Base-by-base conservation (phyloP, 345 rosid species). In the Euphorbia tirucalli region DNA sequence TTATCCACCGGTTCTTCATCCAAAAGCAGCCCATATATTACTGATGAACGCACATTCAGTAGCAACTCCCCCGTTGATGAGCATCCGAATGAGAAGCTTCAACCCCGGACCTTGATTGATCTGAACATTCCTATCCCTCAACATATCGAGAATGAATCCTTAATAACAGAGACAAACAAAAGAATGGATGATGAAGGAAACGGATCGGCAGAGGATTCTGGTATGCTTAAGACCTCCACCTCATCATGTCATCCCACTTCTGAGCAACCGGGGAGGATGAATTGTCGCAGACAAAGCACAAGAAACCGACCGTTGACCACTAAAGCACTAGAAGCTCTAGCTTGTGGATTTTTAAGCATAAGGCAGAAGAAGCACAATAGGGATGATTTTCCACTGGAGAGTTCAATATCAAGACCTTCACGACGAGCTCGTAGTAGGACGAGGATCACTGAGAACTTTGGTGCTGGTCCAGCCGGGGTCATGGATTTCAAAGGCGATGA, bases 261-360 rank as follows among this genome's bases (percentile, higher is more conserved):
- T 0, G 83, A 79, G 64, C 66, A 75, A 68, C 74, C 74, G 25
- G 48, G 78, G 48, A 54, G 46, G 43, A 56, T 73, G 76, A 82
- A 67, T 54, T 39, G 32, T 46, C 84, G 83, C 22, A 86, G 93
- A 72, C 84, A 83, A 52, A 86, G 89, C 73, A 80, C 85, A 46
- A 83, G 90, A 73, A 82, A 65, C 74, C 79, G 89, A 31, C 93
- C 90, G 0, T 71, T 74, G 64, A 86, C 93, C 55, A 62, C 84
- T 35, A 88, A 78, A 72, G 90, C 87, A 16, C 68, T 88, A 72
- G 93, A 88, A 81, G 87, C 93, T 77, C 75, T 86, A 61, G 90
- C 87, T 50, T 82, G 74, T 3, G 90, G 89, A 62, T 82, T 75
- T 74, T 68, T 83, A 61, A 80, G 76, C 80, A 62, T 87, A 15